Percentiles rank a stretch among this genome's conserved stretches.
Evolutionary conservation across 768 basidiomycete genomes (phyloP).

Genomic region (Polyporus arcularius): DNA sequence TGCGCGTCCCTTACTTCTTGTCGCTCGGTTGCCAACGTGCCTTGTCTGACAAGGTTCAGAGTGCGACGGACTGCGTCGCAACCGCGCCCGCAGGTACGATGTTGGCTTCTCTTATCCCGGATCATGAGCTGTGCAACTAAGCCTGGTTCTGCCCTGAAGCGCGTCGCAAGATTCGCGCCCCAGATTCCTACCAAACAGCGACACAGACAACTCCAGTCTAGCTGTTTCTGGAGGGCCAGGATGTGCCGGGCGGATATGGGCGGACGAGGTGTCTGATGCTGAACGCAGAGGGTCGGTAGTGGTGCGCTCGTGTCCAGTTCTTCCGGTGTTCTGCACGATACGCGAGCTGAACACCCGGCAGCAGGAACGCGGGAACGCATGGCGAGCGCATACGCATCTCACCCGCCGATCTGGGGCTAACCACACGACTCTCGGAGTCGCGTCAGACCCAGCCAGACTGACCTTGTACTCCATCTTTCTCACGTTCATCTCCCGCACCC

Average conservation of each 20-base stretch:
- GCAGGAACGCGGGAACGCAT: slow-evolving; percentile 10
- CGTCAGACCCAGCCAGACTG: not conserved
- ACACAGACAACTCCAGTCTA: slow-evolving; percentile 4
- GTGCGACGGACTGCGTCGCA: not conserved
- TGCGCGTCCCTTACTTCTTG: not conserved
- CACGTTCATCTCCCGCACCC: slow-evolving; percentile 13
- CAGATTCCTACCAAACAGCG: not conserved
- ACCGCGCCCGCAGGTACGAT: not conserved
- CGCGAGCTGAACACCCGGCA: slow-evolving; percentile 1
- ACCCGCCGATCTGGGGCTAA: not conserved
- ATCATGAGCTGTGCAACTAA: not conserved
- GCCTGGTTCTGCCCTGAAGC: not conserved
- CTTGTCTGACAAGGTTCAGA: not conserved
- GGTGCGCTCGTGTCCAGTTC: slow-evolving; percentile 4
- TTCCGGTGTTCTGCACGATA: not conserved
- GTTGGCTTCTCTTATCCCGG: not conserved
- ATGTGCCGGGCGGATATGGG: no score
- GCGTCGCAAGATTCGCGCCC: not conserved
- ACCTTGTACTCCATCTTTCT: slow-evolving; percentile 6
- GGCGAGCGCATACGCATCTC: not conserved
- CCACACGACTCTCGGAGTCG: not conserved
- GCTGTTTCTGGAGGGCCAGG: not conserved
- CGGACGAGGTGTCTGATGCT: not conserved
- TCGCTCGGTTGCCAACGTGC: not conserved
- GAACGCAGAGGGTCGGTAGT: not conserved